phyloP scores from a whole-genome alignment of 805 yeast genomes.

The Yarrowia osloensis region DNA sequence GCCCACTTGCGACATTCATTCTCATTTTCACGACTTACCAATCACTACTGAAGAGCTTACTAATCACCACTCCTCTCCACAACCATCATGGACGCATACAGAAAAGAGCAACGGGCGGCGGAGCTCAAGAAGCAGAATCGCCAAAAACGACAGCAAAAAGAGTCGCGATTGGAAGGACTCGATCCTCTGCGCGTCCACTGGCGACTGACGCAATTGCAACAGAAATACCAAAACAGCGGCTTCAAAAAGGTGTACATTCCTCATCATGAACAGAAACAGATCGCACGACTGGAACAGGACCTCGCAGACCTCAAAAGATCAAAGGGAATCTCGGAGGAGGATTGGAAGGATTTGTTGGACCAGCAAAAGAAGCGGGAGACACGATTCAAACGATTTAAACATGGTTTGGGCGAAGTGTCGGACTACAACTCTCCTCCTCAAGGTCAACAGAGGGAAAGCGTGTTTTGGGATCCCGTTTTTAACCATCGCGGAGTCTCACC shows the following conservation, averaged over 20 bases:
- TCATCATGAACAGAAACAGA: conserved; percentile 34
- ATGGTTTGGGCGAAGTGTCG: conserved; percentile 2
- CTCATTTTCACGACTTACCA: neutral
- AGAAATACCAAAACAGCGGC: conserved; percentile 10
- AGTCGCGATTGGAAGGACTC: conserved; percentile 8
- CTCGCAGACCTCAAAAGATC: conserved; percentile 34
- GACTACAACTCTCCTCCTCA: conserved; percentile 20
- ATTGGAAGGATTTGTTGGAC: conserved; percentile 1
- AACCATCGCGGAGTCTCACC: conserved; percentile 40
- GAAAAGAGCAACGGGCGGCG: conserved; percentile 17
- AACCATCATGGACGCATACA: neutral
- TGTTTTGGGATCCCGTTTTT: conserved; percentile 38
- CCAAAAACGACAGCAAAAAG: neutral
- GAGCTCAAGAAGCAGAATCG: conserved; percentile 23
- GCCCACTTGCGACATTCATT: neutral
- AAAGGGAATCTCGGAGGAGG: conserved; percentile 17
- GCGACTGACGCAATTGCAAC: conserved; percentile 12
- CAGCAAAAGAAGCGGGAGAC: conserved; percentile 2
- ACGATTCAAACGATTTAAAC: conserved; percentile 18
- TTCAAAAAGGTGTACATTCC: conserved; percentile 37
- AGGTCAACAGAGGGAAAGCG: conserved; percentile 36
- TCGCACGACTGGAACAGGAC: conserved; percentile 34
- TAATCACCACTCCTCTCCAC: neutral
- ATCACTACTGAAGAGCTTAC: neutral
- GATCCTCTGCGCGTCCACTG: conserved; percentile 4